Evolutionary conservation across 371 early-diverging fungal species (phyloP).

Genomic region (Saksenaea vasiformis): DNA sequence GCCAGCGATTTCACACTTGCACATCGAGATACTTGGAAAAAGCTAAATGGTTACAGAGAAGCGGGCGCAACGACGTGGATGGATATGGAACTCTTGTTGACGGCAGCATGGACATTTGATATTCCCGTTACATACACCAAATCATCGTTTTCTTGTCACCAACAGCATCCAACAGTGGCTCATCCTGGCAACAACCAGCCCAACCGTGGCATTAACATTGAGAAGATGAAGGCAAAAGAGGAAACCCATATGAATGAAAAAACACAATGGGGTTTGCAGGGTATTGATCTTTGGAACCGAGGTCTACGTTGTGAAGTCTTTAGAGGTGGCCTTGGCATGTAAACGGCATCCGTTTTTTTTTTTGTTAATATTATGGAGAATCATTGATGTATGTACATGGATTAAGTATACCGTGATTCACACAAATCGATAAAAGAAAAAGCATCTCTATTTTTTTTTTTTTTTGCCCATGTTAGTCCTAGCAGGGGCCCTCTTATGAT

Average conservation of each 20-base stretch:
- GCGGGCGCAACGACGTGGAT: conserved; percentile 45
- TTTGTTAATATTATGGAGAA: no score
- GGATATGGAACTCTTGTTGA: conserved; percentile 48
- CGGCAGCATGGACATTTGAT: conserved; percentile 44
- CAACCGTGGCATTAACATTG: conserved; percentile 30
- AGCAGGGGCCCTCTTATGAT: no score
- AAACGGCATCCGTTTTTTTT: no score
- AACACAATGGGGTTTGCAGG: conserved; percentile 38
- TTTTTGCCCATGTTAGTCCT: no score
- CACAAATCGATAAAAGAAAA: no score
- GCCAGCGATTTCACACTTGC: conserved; percentile 50
- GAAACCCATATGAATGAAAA: conserved; percentile 35
- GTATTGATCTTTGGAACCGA: conserved; percentile 29
- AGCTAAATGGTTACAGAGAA: conserved; percentile 41
- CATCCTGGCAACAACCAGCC: conserved; percentile 28
- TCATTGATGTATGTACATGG: no score
- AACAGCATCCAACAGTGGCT: conserved; percentile 35
- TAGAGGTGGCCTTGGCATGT: conserved; percentile 39
- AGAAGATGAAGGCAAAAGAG: conserved; percentile 29
- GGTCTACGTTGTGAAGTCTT: conserved; percentile 41
- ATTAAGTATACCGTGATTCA: no score
- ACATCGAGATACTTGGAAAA: conserved; percentile 49
- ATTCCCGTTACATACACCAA: conserved; percentile 34
- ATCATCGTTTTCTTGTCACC: conserved; percentile 42
- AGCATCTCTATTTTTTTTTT: no score